A percentile compares a stretch with the other conserved stretches of the same genome.
Conservation (phyloP, 305 asterid genomes). For the Fraxinus xanthoxyloides region DNA sequence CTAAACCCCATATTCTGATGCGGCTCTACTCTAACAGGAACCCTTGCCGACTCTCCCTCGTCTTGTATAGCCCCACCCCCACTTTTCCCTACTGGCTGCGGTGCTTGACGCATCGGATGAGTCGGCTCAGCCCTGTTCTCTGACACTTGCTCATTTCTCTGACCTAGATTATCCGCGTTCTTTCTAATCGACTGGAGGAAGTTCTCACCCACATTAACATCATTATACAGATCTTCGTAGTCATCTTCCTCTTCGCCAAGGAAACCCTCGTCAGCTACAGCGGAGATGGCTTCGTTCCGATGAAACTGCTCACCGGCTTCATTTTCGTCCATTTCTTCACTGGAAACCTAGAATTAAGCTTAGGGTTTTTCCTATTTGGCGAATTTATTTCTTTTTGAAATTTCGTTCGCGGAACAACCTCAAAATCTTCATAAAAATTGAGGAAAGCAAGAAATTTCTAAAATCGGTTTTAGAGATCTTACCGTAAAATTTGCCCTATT, state of each 20-base stretch:
- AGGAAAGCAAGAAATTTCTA: not conserved
- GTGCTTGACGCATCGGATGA: constrained; percentile 23
- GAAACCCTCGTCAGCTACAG: constrained; percentile 75
- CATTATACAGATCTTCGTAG: constrained; percentile 85
- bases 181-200: constrained; percentile 59
- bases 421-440: constrained; percentile 8
- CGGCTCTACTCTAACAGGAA: constrained; percentile 39
- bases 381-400: not conserved
- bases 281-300: constrained; percentile 72
- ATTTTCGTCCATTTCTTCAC: constrained; percentile 53
- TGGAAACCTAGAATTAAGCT: constrained; percentile 35
- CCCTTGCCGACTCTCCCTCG: constrained; percentile 37
- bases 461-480: constrained; percentile 12
- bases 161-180: constrained; percentile 48
- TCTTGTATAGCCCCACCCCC: constrained; percentile 27
- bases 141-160: constrained; percentile 36
- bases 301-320: constrained; percentile 58
- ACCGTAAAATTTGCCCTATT: constrained; percentile 20
- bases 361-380: constrained; percentile 15
- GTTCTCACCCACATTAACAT: constrained; percentile 81
- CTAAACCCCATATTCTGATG: constrained; percentile 46
- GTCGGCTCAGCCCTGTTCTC: constrained; percentile 29
- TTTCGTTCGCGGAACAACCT: not conserved
- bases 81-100: constrained; percentile 32
- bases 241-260: constrained; percentile 82